Conservation (phyloP, 2,329 filamentous ascomycete species). For the Aureobasidium sp. region DNA sequence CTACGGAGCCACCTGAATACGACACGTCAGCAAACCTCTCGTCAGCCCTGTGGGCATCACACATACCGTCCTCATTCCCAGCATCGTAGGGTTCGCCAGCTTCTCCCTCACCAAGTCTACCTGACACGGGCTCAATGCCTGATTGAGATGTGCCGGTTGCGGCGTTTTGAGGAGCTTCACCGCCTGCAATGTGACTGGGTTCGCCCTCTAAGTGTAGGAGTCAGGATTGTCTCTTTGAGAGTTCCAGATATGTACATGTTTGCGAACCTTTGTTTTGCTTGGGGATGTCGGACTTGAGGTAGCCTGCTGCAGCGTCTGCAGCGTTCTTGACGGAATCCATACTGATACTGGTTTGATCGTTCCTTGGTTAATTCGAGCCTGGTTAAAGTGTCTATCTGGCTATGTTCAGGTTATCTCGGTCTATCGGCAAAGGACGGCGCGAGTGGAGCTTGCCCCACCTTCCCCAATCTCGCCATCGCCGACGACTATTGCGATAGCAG, state of each 20-base stretch:
- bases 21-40: too few relatives aligned
- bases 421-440: conserved; percentile 4
- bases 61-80: conserved; percentile 58
- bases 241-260: too few relatives aligned
- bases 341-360: too few relatives aligned
- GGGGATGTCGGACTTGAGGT: too few relatives aligned
- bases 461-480: not conserved
- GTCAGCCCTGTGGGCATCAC: too few relatives aligned
- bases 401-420: not conserved
- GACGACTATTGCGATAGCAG: not conserved
- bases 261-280: too few relatives aligned
- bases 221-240: too few relatives aligned
- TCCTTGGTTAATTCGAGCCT: too few relatives aligned
- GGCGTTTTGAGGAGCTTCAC: conserved; percentile 6
- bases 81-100: conserved; percentile 68
- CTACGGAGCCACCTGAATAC: too few relatives aligned
- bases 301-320: too few relatives aligned
- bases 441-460: not conserved
- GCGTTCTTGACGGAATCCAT: too few relatives aligned
- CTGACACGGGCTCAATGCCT: conserved; percentile 63
- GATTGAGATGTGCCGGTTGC: conserved; percentile 19
- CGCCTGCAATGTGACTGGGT: not conserved
- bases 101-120: conserved; percentile 57
- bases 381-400: too few relatives aligned
- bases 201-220: not conserved